A percentile compares a stretch with the other conserved stretches of the same genome.
Conservation (phyloP, 75 land plant species). For the Pinus tabuliformis region DNA sequence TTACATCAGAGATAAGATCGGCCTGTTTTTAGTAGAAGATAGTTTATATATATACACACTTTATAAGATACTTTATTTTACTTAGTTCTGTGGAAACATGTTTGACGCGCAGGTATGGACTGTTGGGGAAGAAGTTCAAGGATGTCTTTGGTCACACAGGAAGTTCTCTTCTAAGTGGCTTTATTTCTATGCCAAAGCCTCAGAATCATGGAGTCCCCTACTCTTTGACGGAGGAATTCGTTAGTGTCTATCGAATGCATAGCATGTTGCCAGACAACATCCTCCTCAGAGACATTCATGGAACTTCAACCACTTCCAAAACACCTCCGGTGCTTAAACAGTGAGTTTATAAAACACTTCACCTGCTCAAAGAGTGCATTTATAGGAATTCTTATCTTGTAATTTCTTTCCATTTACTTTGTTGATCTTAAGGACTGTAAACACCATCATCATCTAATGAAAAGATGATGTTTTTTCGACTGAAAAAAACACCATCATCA, state of each 20-base stretch:
- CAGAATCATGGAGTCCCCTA: conserved; percentile 67
- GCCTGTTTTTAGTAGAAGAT: too few species aligned
- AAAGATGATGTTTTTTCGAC: too few species aligned
- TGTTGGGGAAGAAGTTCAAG: conserved; percentile 65
- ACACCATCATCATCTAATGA: too few species aligned
- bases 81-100: too few species aligned
- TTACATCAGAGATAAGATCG: too few species aligned
- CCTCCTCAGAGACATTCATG: conserved; percentile 33
- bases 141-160: conserved; percentile 40
- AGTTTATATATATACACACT: too few species aligned
- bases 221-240: conserved; percentile 73
- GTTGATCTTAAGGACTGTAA: too few species aligned
- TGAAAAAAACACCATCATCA: too few species aligned
- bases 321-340: conserved; percentile 30
- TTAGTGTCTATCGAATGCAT: conserved; percentile 62
- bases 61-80: too few species aligned
- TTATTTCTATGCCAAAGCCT: conserved; percentile 46
- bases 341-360: background rate
- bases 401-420: too few species aligned
- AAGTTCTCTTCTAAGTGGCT: conserved; percentile 38
- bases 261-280: conserved; percentile 50
- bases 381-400: too few species aligned
- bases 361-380: too few species aligned
- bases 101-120: conserved; percentile 14
- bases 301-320: conserved; percentile 3